Percentiles rank a stretch among this genome's conserved stretches.
Evolutionary conservation across 495 filamentous ascomycete species (phyloP).

Genomic region (Aspergillus cristatus): DNA sequence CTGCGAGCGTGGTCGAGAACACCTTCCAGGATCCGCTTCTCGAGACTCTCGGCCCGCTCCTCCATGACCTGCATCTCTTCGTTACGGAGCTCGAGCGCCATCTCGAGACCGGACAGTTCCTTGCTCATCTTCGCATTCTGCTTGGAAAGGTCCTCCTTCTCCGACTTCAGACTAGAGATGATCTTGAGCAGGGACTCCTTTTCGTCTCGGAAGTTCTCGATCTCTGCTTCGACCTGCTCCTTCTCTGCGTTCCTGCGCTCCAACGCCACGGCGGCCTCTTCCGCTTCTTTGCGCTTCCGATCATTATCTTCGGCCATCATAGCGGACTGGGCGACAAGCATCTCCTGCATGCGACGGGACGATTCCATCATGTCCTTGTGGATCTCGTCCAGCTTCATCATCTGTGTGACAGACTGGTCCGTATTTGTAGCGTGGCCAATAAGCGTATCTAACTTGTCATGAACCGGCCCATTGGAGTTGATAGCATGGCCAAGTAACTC

Average conservation of each 20-base stretch:
- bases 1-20: slow-evolving; percentile 91
- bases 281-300: slow-evolving; percentile 67
- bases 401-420: slow-evolving; percentile 45
- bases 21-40: slow-evolving; percentile 86
- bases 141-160: slow-evolving; percentile 60
- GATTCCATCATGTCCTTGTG: slow-evolving; percentile 81
- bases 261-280: slow-evolving; percentile 71
- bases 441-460: slow-evolving; percentile 51
- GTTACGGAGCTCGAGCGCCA: slow-evolving; percentile 73
- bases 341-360: slow-evolving; percentile 77
- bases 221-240: slow-evolving; percentile 64
- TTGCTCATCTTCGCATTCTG: slow-evolving; percentile 70
- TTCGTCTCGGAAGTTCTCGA: slow-evolving; percentile 55
- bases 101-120: slow-evolving; percentile 81
- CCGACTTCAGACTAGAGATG: slow-evolving; percentile 47
- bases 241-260: slow-evolving; percentile 71
- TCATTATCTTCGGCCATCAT: slow-evolving; percentile 72
- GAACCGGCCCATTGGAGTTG: slow-evolving; percentile 54
- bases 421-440: slow-evolving; percentile 26
- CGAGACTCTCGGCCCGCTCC: slow-evolving; percentile 71
- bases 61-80: slow-evolving; percentile 91
- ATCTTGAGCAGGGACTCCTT: slow-evolving; percentile 52
- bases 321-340: slow-evolving; percentile 70
- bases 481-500: slow-evolving; percentile 56
- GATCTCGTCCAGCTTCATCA: slow-evolving; percentile 77